Evolutionary conservation across 257 asterid species (phyloP), one percentile per base, ranked within the genome.

Genomic region (Solanum piurae): DNA sequence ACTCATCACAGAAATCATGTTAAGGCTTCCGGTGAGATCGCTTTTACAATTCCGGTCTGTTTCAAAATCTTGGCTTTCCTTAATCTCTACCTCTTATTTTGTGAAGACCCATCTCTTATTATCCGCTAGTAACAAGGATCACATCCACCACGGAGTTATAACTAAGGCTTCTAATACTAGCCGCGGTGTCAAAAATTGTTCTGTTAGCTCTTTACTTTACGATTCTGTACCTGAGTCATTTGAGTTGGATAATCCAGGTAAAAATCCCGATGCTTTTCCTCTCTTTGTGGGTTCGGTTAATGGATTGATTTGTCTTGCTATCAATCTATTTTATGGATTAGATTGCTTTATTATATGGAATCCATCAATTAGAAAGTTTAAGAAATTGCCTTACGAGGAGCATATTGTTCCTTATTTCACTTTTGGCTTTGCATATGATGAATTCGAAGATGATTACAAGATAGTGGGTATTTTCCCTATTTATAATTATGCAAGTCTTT

Each of bases 341-440:
- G 68, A 88, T 31, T 83, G 88, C 5, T 60, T 93, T 76, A 40
- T 89, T 37, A 52, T 94, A 46, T 92, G 92, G 93, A 93, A 93
- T 85, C 96, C 98, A 12, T 64, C 93, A 23, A 84, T 91, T 5
- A 91, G 89, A 87, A 83, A 86, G 18, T 90, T 58, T 84, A 89
- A 90, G 87, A 87, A 44, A 9, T 82, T 93, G 84, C 93, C 96
- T 4, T 84, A 72, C 79, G 88, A 85, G 27, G 89, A 69, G 14
- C 27, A 66, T 69, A 66, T 23, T 9, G 21, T 5, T 13, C 86
- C 71, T 62, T 3, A 62, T 62, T 62, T 62, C 71, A 62, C 29
- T 23, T 62, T 83, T 77, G 96, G 96, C 12, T 77, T 94, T 23
- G 93, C 95, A 66, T 62, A 62, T 62, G 71, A 62, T 62, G 71